Evolutionary conservation across 1,284 basidiomycete genomes (phyloP).

Genomic region (Leccinum fuscescens): DNA sequence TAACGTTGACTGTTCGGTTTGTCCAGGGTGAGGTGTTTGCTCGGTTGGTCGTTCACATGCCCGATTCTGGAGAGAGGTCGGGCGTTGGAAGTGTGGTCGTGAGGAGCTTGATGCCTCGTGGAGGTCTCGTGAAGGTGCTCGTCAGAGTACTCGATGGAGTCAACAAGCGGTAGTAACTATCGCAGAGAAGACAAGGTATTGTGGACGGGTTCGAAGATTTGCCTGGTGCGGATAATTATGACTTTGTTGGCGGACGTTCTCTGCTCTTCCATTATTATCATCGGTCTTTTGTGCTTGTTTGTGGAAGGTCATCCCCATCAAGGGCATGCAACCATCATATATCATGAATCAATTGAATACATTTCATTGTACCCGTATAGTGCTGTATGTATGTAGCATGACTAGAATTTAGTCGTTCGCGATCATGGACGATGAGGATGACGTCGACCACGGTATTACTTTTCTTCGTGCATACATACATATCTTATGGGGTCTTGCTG

Average conservation of each 20-base stretch:
- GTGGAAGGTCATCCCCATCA: neutral
- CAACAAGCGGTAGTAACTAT: slow-evolving; percentile 2
- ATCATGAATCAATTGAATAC: neutral
- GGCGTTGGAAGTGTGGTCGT: slow-evolving; percentile 8
- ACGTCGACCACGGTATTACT: neutral
- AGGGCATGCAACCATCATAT: neutral
- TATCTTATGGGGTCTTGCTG: neutral
- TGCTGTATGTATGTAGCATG: neutral
- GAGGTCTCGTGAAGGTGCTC: slow-evolving; percentile 26
- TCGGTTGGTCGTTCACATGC: slow-evolving; percentile 64
- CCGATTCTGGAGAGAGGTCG: slow-evolving; percentile 2
- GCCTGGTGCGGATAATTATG: neutral
- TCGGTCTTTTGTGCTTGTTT: neutral
- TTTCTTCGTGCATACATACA: neutral
- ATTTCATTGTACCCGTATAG: slow-evolving; percentile 4
- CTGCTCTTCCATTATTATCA: neutral
- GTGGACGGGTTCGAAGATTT: neutral
- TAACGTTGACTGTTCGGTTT: neutral
- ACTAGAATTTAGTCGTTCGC: neutral
- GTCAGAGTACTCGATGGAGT: slow-evolving; percentile 19
- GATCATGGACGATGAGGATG: neutral
- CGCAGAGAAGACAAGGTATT: neutral
- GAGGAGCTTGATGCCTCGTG: slow-evolving; percentile 23
- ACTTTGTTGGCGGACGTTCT: neutral
- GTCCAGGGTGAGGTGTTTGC: slow-evolving; percentile 79